Evolutionary conservation across 306 rosid species (phyloP).

Genomic region (Cercis canadensis): DNA sequence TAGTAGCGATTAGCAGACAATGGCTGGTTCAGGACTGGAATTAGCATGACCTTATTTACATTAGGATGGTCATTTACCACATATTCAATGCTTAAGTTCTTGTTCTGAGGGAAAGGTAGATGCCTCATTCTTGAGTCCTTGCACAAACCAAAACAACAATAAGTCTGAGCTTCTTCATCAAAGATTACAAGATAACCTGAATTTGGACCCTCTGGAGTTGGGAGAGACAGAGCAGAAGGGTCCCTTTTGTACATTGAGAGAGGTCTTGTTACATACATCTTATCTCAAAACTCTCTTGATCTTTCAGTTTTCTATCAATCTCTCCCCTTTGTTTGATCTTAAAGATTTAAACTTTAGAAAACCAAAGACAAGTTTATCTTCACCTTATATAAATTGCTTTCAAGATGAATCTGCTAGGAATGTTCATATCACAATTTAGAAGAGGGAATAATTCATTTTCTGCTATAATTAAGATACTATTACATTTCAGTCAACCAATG

Average conservation of each 20-base stretch:
- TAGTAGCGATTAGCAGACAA: slow-evolving; percentile 59
- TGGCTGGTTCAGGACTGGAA: slow-evolving; percentile 69
- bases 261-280: slow-evolving; percentile 49
- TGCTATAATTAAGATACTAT: too few species aligned
- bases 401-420: too few species aligned
- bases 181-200: slow-evolving; percentile 41
- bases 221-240: slow-evolving; percentile 25
- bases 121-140: slow-evolving; percentile 12
- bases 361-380: too few species aligned
- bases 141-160: slow-evolving; percentile 31
- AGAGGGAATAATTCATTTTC: too few species aligned
- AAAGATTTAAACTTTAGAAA: too few species aligned
- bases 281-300: not conserved
- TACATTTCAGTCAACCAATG: too few species aligned
- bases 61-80: too few species aligned
- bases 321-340: too few species aligned
- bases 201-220: slow-evolving; percentile 46
- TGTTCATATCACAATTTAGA: too few species aligned
- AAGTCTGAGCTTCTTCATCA: slow-evolving; percentile 38
- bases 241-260: slow-evolving; percentile 28
- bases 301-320: too few species aligned
- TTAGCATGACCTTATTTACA: slow-evolving; percentile 45
- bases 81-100: slow-evolving; percentile 20
- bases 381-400: too few species aligned
- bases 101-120: slow-evolving; percentile 52